These are phyloP conservation scores for Crucihimalaya himalaica DNA, from an alignment of 345 rosid genomes.

Conservation along the genomic window DNA sequence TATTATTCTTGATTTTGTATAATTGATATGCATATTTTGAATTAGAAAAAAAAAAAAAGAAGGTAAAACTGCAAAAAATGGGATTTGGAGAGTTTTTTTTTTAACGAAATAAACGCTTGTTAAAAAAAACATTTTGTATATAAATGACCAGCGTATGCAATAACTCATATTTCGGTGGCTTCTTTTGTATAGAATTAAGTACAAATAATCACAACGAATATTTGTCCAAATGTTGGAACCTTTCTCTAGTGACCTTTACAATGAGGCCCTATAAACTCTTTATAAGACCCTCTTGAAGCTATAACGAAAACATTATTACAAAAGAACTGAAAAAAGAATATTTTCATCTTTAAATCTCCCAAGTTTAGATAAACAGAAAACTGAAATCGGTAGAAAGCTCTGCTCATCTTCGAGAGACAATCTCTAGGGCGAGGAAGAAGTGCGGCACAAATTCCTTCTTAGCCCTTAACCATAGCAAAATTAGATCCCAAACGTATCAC, in stretches of 20 bases:
- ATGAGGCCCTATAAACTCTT: slow-evolving; percentile 9
- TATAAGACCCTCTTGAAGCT: not conserved
- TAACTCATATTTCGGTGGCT: not conserved
- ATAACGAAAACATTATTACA: not conserved
- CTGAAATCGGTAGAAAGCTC: slow-evolving; percentile 12
- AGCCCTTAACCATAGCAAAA: slow-evolving; percentile 15
- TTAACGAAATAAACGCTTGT: no score
- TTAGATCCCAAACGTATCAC: not conserved
- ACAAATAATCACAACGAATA: slow-evolving; percentile 18
- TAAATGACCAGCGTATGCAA: not conserved
- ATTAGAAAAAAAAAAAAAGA: no score
- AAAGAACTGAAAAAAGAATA: slow-evolving; percentile 15
- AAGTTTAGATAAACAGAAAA: not conserved
- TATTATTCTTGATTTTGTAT: no score
- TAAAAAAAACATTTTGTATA: no score
- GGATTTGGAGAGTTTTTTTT: no score
- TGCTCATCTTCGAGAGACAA: not conserved
- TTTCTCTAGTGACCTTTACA: slow-evolving; percentile 30
- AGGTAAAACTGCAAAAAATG: no score
- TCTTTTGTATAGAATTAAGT: not conserved
- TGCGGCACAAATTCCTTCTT: slow-evolving; percentile 5
- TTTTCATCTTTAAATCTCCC: slow-evolving; percentile 2
- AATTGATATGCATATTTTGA: no score
- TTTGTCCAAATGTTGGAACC: slow-evolving; percentile 25
- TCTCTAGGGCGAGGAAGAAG: slow-evolving; percentile 1